These are phyloP conservation scores for Globisporangium carolinianum DNA, from an alignment of 352 stramenopile genomes.

Conservation along the genomic window DNA sequence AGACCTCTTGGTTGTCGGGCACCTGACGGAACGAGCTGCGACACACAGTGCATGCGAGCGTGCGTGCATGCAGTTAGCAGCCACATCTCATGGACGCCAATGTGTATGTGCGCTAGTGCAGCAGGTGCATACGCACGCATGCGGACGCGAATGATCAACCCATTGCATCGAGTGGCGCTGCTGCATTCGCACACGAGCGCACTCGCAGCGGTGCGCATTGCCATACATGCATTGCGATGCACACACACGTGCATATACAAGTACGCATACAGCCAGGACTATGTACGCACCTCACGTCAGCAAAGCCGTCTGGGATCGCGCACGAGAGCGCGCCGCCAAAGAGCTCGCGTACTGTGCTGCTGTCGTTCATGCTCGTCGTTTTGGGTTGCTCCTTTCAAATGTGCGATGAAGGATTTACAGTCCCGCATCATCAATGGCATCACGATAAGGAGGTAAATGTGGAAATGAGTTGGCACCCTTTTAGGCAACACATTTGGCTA, in stretches of 20 bases:
- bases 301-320: conserved; percentile 62
- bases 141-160: not conserved
- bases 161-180: not conserved
- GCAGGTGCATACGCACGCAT: not conserved
- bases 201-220: not conserved
- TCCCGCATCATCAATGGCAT: not conserved
- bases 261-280: not conserved
- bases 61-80: not conserved
- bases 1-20: conserved; percentile 85
- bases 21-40: conserved; percentile 71
- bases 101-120: no score
- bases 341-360: conserved; percentile 10
- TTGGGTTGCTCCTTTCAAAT: not conserved
- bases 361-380: not conserved
- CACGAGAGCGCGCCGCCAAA: conserved; percentile 75
- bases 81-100: no score
- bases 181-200: not conserved
- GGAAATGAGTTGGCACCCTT: no score
- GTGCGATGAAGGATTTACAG: not conserved
- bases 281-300: conserved; percentile 58
- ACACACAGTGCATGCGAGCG: not conserved
- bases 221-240: no score
- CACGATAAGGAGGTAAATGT: no score
- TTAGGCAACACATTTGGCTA: no score
- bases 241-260: not conserved